Evolutionary conservation across 208 protist species (phyloP).

Genomic region (Crithidia mellificae): DNA sequence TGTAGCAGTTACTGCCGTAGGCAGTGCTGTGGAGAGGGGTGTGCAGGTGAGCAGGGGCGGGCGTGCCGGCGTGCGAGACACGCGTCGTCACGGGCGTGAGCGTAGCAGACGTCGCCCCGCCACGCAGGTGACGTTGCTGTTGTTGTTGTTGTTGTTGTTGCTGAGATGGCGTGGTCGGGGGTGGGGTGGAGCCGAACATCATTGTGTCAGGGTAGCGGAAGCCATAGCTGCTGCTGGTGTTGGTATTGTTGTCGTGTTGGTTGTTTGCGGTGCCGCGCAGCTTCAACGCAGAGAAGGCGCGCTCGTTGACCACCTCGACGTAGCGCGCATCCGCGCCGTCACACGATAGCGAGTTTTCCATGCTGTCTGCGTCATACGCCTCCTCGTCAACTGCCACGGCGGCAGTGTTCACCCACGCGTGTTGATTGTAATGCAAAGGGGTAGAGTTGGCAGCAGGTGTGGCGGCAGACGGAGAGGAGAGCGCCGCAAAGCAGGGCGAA

Average conservation of each 20-base stretch:
- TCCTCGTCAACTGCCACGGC: slow-evolving; percentile 3
- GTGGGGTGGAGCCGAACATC: background rate
- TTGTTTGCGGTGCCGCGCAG: too few relatives aligned
- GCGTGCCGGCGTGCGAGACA: background rate
- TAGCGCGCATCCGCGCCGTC: slow-evolving; percentile 28
- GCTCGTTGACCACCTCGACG: slow-evolving; percentile 28
- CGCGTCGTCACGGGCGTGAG: slow-evolving; percentile 18
- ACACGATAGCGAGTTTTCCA: background rate
- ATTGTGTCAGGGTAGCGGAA: background rate
- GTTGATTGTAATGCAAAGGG: too few relatives aligned
- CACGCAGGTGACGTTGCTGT: too few relatives aligned
- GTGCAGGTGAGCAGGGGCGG: background rate
- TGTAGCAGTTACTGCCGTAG: slow-evolving; percentile 26
- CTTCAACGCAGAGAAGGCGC: slow-evolving; percentile 20
- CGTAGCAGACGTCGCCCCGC: background rate
- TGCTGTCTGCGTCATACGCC: background rate
- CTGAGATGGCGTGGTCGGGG: background rate
- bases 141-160: background rate
- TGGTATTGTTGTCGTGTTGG: too few relatives aligned
- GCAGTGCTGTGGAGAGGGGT: slow-evolving; percentile 22
- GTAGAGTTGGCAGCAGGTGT: too few relatives aligned
- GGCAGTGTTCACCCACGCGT: too few relatives aligned
- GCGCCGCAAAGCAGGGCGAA: too few relatives aligned
- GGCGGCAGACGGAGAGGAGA: too few relatives aligned
- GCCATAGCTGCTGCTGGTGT: background rate